These are phyloP conservation scores for Leucocoprinus leucothites DNA, from an alignment of 768 basidiomycete species.

Conservation along the genomic window DNA sequence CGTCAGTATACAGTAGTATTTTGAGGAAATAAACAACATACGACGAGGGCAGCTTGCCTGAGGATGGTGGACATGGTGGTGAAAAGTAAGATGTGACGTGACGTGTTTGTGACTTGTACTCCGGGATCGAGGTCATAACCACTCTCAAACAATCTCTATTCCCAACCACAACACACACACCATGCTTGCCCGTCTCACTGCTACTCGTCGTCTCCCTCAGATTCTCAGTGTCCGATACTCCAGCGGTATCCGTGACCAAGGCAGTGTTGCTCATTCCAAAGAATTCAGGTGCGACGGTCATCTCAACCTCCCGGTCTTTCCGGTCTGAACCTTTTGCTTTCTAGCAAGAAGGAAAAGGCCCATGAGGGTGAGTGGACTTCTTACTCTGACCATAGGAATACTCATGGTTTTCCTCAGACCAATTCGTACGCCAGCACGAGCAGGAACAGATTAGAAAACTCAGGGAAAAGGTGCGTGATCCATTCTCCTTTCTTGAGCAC, in stretches of 20 bases:
- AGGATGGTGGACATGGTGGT: conserved; percentile 68
- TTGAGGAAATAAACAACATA: conserved; percentile 24
- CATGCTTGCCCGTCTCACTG: conserved; percentile 40
- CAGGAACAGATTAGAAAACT: conserved; percentile 56
- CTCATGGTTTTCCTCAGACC: conserved; percentile 38
- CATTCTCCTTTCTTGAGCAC: not conserved
- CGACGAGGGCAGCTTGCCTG: conserved; percentile 52
- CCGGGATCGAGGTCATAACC: not conserved
- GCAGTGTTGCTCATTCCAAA: conserved; percentile 58
- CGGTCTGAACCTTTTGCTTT: conserved; percentile 15
- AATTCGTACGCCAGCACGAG: conserved; percentile 62
- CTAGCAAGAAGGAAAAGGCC: conserved; percentile 71
- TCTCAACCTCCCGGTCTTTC: conserved; percentile 12
- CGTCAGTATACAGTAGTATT: not conserved
- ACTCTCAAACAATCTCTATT: not conserved
- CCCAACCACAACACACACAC: conserved; percentile 15
- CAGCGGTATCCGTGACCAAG: conserved; percentile 43
- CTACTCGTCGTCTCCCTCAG: conserved; percentile 40
- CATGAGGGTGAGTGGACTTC: conserved; percentile 39
- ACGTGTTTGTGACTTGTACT: conserved; percentile 28
- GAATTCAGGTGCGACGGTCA: conserved; percentile 52
- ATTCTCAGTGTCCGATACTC: conserved; percentile 33
- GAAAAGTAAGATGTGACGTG: conserved; percentile 37
- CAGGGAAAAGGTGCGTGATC: conserved; percentile 44
- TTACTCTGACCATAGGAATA: not conserved